Evolutionary conservation across 2,329 filamentous ascomycete species (phyloP).

Genomic region (Pyrenochaeta sp.): DNA sequence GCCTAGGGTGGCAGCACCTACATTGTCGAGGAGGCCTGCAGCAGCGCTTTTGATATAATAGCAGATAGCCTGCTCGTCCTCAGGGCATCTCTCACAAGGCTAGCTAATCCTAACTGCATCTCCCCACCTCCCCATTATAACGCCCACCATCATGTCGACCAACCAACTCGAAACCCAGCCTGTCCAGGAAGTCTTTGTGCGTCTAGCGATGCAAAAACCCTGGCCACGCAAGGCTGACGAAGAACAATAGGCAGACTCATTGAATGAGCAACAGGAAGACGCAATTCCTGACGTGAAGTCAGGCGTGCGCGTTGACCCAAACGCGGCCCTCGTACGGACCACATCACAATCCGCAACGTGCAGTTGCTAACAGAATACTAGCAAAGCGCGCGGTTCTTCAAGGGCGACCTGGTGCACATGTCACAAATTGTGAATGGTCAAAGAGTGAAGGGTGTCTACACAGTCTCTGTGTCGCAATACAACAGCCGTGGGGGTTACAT

Average conservation of each 20-base stretch:
- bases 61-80: conserved; percentile 20
- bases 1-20: conserved; percentile 21
- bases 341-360: not conserved
- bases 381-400: conserved; percentile 30
- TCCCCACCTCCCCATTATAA: conserved; percentile 7
- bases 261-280: conserved; percentile 16
- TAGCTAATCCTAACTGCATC: conserved; percentile 17
- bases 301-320: conserved; percentile 24
- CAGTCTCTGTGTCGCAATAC: conserved; percentile 16
- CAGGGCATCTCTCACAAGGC: conserved; percentile 30
- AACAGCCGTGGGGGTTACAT: conserved; percentile 21
- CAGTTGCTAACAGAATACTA: conserved; percentile 15
- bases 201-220: conserved; percentile 15
- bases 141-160: conserved; percentile 26
- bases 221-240: conserved; percentile 34
- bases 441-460: conserved; percentile 31
- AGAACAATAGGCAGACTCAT: conserved; percentile 20
- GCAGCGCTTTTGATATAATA: conserved; percentile 34
- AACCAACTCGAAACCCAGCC: conserved; percentile 27
- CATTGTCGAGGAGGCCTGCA: conserved; percentile 38
- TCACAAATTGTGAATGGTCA: conserved; percentile 22
- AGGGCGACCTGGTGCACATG: conserved; percentile 38
- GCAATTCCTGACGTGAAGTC: conserved; percentile 33
- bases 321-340: conserved; percentile 21
- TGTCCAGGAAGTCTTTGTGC: conserved; percentile 23